These are phyloP conservation scores for Astrephomene gubernaculifera DNA, from an alignment of 139 green algal genomes.

Conservation along the genomic window DNA sequence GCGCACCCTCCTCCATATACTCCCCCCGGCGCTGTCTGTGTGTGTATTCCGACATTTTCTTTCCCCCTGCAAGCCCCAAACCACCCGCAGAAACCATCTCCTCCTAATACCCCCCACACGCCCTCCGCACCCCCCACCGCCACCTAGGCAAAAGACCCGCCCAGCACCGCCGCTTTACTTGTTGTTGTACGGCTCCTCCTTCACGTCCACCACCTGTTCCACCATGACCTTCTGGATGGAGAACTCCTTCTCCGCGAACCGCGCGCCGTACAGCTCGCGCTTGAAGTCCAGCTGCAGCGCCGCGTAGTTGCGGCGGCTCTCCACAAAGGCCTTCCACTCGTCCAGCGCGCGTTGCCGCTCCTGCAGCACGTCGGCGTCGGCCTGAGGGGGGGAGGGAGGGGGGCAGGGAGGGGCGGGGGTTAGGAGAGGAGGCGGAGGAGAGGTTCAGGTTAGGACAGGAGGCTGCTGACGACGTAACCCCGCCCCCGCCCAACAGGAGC, in stretches of 20 bases:
- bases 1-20: too few species aligned
- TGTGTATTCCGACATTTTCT: too few species aligned
- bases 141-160: too few species aligned
- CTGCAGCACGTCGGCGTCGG: constrained; percentile 82
- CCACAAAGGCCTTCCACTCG: constrained; percentile 76
- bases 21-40: too few species aligned
- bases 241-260: constrained; percentile 62
- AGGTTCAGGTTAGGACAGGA: neutral
- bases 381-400: constrained; percentile 49
- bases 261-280: constrained; percentile 60
- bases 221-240: constrained; percentile 73
- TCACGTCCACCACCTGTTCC: constrained; percentile 79
- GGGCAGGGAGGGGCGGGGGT: neutral
- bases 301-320: constrained; percentile 66
- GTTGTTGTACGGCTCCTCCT: constrained; percentile 78
- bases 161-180: neutral
- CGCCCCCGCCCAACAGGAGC: too few species aligned
- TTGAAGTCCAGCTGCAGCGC: constrained; percentile 67
- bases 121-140: too few species aligned
- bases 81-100: too few species aligned
- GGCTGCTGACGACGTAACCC: too few species aligned
- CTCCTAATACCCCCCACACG: too few species aligned
- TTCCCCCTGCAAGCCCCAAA: too few species aligned
- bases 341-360: constrained; percentile 74
- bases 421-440: neutral